Evolutionary conservation across 2,329 filamentous ascomycete genomes (phyloP), one percentile per base, ranked within the genome.

Genomic region (Capronia coronata): DNA sequence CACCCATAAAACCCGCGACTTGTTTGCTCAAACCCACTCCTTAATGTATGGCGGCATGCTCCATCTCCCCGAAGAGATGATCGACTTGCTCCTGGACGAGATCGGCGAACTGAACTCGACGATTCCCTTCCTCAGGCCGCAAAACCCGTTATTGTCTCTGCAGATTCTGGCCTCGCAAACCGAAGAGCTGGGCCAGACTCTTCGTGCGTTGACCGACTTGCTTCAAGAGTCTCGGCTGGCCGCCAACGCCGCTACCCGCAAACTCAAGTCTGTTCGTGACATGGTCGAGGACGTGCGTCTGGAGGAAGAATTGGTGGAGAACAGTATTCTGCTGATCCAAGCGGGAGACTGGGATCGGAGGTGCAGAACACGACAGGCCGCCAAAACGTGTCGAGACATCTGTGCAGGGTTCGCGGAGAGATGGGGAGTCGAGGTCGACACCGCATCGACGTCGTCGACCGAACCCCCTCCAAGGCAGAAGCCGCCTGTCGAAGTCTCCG

Each of bases 161-260:
- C 76, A 81, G 50, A 76, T 79, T 18, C 75, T 91, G 44, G 83
- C 87, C 63, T 75, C 78, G 5, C 75, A 87, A 56, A 90, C 86
- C 0, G 73, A 79, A 21, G 85, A 89, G 54, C 72, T 91, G 22
- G 79, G 91, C 7, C 79, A 87, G 61, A 87, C 87, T 5, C 78
- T 98, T 40, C 88, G 87, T 60, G 85, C 88, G 58, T 75, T 98
- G 3, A 88, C 87, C 5, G 93, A 98, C 65, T 90, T 87, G 2
- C 75, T 98, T 27, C 91, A 97, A 68, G 95, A 97, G 84, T 89
- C 86, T 25, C 83, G 88, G 10, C 91, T 97, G 68, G 86, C 87
- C 1, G 93, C 87, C 0, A 85, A 82, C 2, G 84, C 85, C 8
- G 93, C 91, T 1, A 83, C 84, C 2, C 76, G 93, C 48, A 79